These are phyloP conservation scores for Carex parvula DNA, from an alignment of 176 grass and related monocot genomes.

Conservation along the genomic window DNA sequence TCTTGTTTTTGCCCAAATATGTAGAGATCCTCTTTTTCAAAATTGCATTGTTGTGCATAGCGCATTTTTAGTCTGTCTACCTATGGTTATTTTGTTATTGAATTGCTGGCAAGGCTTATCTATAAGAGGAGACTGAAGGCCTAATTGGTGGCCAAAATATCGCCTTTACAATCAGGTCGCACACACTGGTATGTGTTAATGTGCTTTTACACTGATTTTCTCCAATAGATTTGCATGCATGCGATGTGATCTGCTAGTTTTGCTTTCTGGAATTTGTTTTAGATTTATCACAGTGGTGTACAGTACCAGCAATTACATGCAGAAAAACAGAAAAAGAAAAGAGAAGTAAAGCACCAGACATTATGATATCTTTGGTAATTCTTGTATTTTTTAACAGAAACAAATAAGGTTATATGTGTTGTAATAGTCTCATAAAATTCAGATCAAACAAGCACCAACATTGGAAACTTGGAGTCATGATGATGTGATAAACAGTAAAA, in stretches of 20 bases:
- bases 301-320: neutral
- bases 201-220: neutral
- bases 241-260: neutral
- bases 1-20: slow-evolving; percentile 35
- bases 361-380: neutral
- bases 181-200: slow-evolving; percentile 60
- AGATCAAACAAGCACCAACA: neutral
- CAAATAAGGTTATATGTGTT: neutral
- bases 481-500: slow-evolving; percentile 20
- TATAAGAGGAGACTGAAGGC: slow-evolving; percentile 75
- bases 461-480: neutral
- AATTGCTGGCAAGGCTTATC: slow-evolving; percentile 59
- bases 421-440: neutral
- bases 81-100: neutral
- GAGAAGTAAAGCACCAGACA: neutral
- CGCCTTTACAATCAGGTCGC: slow-evolving; percentile 50
- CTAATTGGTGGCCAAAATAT: slow-evolving; percentile 51
- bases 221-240: neutral
- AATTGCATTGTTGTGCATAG: neutral
- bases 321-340: too few relatives aligned
- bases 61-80: neutral
- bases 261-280: neutral
- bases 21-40: neutral
- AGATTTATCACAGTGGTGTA: neutral
- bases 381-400: neutral